Evolutionary conservation across 495 filamentous ascomycete species (phyloP).

Genomic region (Aspergillus sparsus): DNA sequence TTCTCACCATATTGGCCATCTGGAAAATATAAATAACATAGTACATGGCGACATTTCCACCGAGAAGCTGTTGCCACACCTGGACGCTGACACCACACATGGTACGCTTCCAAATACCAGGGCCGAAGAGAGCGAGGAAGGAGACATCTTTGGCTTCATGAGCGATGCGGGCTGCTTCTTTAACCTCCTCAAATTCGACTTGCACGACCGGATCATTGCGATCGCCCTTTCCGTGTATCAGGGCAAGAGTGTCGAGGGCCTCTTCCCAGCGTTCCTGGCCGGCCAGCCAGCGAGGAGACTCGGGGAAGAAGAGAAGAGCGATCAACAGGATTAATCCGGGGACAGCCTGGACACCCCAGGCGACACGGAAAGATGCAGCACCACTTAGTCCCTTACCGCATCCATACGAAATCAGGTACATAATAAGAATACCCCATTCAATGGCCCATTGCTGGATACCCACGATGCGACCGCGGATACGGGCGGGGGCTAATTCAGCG

Average conservation of each 20-base stretch:
- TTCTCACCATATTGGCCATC: conserved; percentile 56
- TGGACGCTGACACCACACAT: conserved; percentile 67
- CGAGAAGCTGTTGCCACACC: conserved; percentile 69
- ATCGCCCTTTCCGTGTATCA: conserved; percentile 68
- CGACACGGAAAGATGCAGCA: conserved; percentile 65
- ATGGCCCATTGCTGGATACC: conserved; percentile 78
- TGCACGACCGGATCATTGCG: conserved; percentile 66
- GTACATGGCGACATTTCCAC: conserved; percentile 70
- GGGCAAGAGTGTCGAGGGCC: conserved; percentile 64
- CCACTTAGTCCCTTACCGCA: conserved; percentile 56
- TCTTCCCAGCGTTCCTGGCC: conserved; percentile 68
- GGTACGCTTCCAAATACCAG: conserved; percentile 72
- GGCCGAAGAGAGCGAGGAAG: conserved; percentile 57
- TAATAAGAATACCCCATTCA: conserved; percentile 67
- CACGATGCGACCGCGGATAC: conserved; percentile 67
- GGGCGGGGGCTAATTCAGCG: conserved; percentile 68
- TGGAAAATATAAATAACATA: conserved; percentile 72
- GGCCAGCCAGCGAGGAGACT: conserved; percentile 73
- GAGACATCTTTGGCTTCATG: conserved; percentile 56
- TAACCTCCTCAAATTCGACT: conserved; percentile 74
- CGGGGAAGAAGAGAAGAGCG: conserved; percentile 68
- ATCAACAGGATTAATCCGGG: conserved; percentile 64
- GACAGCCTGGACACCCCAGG: conserved; percentile 73
- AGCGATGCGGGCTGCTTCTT: conserved; percentile 54
- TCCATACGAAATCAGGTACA: conserved; percentile 62